Evolutionary conservation across 2,329 filamentous ascomycete species (phyloP), one percentile per base, ranked within the genome.

Genomic region (Penicillium italicum): DNA sequence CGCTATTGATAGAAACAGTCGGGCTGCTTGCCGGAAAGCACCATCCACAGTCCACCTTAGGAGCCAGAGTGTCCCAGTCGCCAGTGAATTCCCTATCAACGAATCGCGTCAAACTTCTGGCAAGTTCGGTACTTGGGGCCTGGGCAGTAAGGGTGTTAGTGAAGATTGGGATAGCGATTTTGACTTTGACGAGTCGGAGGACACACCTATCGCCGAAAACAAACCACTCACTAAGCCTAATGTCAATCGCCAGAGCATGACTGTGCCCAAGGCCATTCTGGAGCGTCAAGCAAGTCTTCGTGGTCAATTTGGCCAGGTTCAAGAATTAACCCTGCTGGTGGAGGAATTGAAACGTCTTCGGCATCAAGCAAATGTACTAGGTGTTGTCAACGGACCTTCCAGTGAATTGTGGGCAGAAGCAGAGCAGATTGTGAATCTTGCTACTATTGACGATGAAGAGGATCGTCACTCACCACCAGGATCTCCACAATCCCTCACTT

Each of bases 91-190:
- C 70, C 62, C 78, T 74, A 67, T 77, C 73, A 73, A 74, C 66
- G 71, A 82, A 69, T 62, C 78, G 72, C 61, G 79, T 73, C 69
- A 83, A 72, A 64, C 82, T 72, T 74, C 74, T 22, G 70, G 73
- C 64, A 87, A 87, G 65, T 86, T 86, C 65, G 83, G 83, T 38
- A 85, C 85, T 4, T 87, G 85, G 84, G 82, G 83, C n/a, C 75
- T 86, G 30, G 84, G 85, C 18, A 85, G 79, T 68, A 87, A 87
- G 65, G 84, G 81, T 44, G 83, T 85, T 22, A 86, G 81, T 24
- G 85, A 87, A 67, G 85, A 87, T 66, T 87, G 85, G 85, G 85
- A 87, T 64, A 84, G 84, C 50, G 85, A 87, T 65, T 87, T 87
- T 64, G 84, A 86, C 54, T 86, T 87, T 68, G 81, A 82, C 22